A percentile compares a stretch with the other conserved stretches of the same genome.
These are phyloP conservation scores for Rhizomucor pusillus DNA, from an alignment of 371 early-diverging fungal species.

Conservation along the genomic window DNA sequence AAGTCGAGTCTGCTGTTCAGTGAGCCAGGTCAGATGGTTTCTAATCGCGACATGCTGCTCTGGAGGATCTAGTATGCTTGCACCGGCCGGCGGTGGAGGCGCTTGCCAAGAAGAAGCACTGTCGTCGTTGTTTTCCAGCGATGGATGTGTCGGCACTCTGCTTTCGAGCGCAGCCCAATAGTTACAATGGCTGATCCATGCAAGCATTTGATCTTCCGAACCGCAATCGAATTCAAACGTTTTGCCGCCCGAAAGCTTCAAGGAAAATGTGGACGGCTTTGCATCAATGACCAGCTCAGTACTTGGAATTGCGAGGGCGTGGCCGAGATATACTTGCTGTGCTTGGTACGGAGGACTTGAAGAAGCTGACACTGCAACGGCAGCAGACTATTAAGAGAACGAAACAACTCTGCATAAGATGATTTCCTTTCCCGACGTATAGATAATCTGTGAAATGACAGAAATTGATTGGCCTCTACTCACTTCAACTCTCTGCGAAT, in stretches of 20 bases:
- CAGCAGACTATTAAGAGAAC: background rate
- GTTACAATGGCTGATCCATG: constrained; percentile 24
- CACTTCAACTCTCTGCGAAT: too few relatives aligned
- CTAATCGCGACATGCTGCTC: constrained; percentile 12
- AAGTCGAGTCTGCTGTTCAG: background rate
- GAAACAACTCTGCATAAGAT: background rate
- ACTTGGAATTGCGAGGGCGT: too few relatives aligned
- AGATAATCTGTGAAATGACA: constrained; percentile 14
- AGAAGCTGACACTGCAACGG: too few relatives aligned
- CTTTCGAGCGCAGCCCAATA: constrained; percentile 31
- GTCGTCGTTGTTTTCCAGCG: background rate
- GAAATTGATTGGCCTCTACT: background rate
- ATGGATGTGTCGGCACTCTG: constrained; percentile 10
- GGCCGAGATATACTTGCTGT: background rate
- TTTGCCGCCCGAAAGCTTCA: constrained; percentile 15
- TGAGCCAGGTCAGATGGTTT: constrained; percentile 8
- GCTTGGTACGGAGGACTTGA: constrained; percentile 16
- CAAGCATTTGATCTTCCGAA: constrained; percentile 16
- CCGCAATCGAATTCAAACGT: constrained; percentile 22
- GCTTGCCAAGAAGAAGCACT: constrained; percentile 2
- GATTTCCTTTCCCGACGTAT: constrained; percentile 13
- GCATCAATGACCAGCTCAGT: constrained; percentile 1
- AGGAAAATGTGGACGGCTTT: constrained; percentile 14
- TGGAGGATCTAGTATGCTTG: constrained; percentile 10
- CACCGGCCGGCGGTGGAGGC: constrained; percentile 14